These are phyloP conservation scores for Rhododendron mucronatum DNA, from an alignment of 148 eudicot genomes.

Conservation along the genomic window DNA sequence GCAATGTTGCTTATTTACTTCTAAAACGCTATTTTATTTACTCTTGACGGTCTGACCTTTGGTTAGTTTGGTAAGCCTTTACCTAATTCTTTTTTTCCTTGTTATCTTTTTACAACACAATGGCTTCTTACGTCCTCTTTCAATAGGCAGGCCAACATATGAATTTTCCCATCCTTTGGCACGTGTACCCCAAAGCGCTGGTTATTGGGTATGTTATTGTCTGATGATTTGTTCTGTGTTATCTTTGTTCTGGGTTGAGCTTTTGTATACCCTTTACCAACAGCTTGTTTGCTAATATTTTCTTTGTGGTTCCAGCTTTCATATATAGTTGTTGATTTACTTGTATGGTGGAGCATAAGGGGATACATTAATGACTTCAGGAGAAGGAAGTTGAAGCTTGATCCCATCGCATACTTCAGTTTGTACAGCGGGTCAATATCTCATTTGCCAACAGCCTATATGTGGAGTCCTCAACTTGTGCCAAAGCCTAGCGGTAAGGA, in stretches of 20 bases:
- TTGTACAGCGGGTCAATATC: conserved; percentile 69
- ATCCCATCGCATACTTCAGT: conserved; percentile 88
- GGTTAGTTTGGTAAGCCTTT: not conserved
- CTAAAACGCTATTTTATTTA: not conserved
- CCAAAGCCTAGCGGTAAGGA: conserved; percentile 85
- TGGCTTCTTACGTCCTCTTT: conserved; percentile 21
- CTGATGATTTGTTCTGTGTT: not conserved
- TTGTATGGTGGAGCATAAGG: conserved; percentile 87
- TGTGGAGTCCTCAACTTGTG: conserved; percentile 94
- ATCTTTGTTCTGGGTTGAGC: not conserved
- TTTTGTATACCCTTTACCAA: not conserved
- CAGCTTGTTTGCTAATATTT: conserved; percentile 5
- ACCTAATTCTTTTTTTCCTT: not conserved
- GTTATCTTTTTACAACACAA: not conserved
- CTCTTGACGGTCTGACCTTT: not conserved
- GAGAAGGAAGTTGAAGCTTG: conserved; percentile 64
- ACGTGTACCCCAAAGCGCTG: conserved; percentile 80
- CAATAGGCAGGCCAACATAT: conserved; percentile 79
- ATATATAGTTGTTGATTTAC: conserved; percentile 77
- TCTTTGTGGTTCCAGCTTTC: conserved; percentile 56
- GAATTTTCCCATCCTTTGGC: conserved; percentile 91
- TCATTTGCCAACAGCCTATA: conserved; percentile 88
- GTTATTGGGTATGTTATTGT: conserved; percentile 64
- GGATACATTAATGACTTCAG: conserved; percentile 76
- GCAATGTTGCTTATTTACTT: conserved; percentile 3